A percentile compares a stretch with the other conserved stretches of the same genome.
These are phyloP conservation scores for Leishmania martiniquensis DNA, from an alignment of 208 protist genomes.

Conservation along the genomic window DNA sequence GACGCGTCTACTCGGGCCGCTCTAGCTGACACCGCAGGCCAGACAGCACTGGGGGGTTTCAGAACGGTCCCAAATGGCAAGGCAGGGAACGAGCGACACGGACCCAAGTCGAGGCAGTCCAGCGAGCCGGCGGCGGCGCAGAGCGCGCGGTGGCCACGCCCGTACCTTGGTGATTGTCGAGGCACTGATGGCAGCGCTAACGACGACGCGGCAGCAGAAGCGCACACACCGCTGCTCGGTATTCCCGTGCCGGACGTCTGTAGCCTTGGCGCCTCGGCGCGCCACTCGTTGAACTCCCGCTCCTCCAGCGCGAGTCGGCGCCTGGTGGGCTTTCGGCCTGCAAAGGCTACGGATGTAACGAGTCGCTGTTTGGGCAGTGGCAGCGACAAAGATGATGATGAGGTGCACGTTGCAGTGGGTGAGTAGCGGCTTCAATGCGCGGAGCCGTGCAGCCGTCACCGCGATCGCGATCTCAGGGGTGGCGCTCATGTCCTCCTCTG, in stretches of 20 bases:
- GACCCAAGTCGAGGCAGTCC: background rate
- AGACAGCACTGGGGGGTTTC: background rate
- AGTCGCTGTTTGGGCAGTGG: slow-evolving; percentile 9
- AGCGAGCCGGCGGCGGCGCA: background rate
- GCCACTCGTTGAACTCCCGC: slow-evolving; percentile 21
- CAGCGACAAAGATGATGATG: slow-evolving; percentile 10
- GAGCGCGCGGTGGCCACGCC: slow-evolving; percentile 5
- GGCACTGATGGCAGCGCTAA: background rate
- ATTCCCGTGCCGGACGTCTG: slow-evolving; percentile 21
- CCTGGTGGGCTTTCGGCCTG: slow-evolving; percentile 20
- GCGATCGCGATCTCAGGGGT: slow-evolving; percentile 5
- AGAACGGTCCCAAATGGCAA: background rate
- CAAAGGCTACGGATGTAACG: slow-evolving; percentile 6
- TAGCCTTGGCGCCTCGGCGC: slow-evolving; percentile 21
- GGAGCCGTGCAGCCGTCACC: background rate
- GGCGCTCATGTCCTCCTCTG: slow-evolving; percentile 13
- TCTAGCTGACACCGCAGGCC: too few relatives aligned
- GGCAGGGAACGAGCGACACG: background rate
- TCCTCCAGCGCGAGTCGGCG: slow-evolving; percentile 30
- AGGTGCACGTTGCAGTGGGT: background rate
- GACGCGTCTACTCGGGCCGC: too few relatives aligned
- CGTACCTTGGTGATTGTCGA: background rate
- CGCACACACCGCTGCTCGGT: background rate
- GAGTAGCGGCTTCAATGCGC: background rate
- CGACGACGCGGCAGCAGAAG: background rate